A percentile compares a stretch with the other conserved stretches of the same genome.
phyloP scores from a whole-genome alignment of 1,284 basidiomycete species.

The Trichosporon sp. region DNA sequence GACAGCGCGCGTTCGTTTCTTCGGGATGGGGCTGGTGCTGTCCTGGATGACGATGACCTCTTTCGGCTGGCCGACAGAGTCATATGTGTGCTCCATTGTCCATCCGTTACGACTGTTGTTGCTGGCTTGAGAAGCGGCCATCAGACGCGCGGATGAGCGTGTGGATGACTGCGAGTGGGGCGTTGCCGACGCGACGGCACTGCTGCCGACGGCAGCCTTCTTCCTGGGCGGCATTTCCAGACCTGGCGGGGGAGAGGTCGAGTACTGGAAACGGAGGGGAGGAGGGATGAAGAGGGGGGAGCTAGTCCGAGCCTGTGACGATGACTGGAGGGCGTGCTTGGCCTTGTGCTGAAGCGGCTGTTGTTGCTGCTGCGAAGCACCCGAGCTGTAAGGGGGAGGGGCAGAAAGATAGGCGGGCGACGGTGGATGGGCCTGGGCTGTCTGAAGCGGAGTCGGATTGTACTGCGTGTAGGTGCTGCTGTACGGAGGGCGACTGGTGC shows the following conservation, averaged over 20 bases:
- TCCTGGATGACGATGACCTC: conserved; percentile 48
- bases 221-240: conserved; percentile 37
- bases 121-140: conserved; percentile 11
- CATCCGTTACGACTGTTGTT: conserved; percentile 41
- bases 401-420: conserved; percentile 18
- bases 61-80: conserved; percentile 42
- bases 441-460: background rate
- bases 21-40: conserved; percentile 30
- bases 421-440: conserved; percentile 14
- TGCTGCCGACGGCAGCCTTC: conserved; percentile 29
- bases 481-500: background rate
- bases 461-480: conserved; percentile 13
- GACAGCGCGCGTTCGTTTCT: conserved; percentile 42
- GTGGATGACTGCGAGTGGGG: conserved; percentile 21
- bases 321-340: background rate
- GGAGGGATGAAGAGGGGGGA: conserved; percentile 41
- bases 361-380: background rate
- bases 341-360: conserved; percentile 1
- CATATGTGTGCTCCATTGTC: conserved; percentile 45
- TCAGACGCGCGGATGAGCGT: conserved; percentile 15
- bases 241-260: conserved; percentile 28
- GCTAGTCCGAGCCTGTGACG: conserved; percentile 6
- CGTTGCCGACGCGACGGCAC: conserved; percentile 21
- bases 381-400: conserved; percentile 11
- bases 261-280: conserved; percentile 44